These are phyloP conservation scores for Sporothrix pseudoabietina DNA, from an alignment of 2,329 filamentous ascomycete genomes.

Conservation along the genomic window DNA sequence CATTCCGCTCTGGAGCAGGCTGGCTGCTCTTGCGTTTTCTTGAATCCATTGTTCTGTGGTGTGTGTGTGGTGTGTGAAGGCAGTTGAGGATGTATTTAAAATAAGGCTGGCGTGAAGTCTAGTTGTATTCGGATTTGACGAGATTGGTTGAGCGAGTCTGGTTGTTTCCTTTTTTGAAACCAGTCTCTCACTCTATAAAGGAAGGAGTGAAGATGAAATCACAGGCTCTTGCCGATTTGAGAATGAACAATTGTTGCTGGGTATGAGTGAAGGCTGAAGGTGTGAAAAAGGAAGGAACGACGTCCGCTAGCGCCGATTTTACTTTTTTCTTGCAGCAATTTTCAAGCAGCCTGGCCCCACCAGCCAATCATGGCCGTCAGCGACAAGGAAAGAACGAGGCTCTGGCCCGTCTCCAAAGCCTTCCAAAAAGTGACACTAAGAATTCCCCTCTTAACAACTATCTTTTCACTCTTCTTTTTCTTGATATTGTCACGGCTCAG, in stretches of 20 bases:
- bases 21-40: constrained; percentile 48
- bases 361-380: constrained; percentile 16
- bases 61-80: background rate
- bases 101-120: background rate
- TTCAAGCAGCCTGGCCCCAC: background rate
- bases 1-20: constrained; percentile 47
- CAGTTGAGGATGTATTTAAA: background rate
- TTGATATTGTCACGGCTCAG: background rate
- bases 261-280: background rate
- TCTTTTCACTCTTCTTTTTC: background rate
- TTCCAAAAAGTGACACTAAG: background rate
- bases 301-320: background rate
- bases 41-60: constrained; percentile 39
- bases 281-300: constrained; percentile 12
- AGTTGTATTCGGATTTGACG: background rate
- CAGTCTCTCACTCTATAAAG: too few species aligned
- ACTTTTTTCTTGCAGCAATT: constrained; percentile 2
- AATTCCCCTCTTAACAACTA: background rate
- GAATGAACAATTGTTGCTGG: background rate
- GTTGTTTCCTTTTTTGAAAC: background rate
- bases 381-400: background rate
- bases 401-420: background rate
- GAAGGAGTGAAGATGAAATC: background rate
- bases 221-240: background rate
- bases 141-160: too few species aligned